Base-by-base conservation (phyloP, 2,329 filamentous ascomycete species). In the Lachnellula hyalina region DNA sequence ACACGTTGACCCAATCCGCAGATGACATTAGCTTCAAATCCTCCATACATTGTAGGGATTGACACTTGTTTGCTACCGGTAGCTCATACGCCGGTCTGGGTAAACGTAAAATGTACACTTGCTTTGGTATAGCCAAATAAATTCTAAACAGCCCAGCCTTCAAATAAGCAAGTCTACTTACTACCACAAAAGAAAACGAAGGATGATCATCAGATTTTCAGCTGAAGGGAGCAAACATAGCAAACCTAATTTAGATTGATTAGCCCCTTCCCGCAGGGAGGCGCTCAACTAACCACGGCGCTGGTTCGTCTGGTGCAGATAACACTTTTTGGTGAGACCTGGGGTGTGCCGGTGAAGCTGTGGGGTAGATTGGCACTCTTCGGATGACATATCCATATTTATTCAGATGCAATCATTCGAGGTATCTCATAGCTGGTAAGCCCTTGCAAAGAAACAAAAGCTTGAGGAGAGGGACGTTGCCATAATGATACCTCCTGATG, bases 241-340 rank as follows among this genome's bases (percentile, higher is more conserved):
- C 28, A 32, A 32, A 32, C 28, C 28, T 9, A 32, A 11, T 32
- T 32, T 9, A 9, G 9, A 9, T 32, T 32, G 28, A 32, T 32
- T 32, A 9, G 9, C 28, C 28, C 9, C 3, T 11, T 12, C 28
- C 28, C 28, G 28, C 28, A 32, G 9, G 28, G 9, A 32, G 9
- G 28, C 28, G 28, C 28, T 11, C 28, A 9, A 32, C 28, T 32
- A 32, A 32, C 28, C 28, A 32, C 9, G 28, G 28, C 28, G 28
- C 28, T 32, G 28, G 28, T 32, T 32, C 9, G 28, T 32, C 28
- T 32, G 28, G 28, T 32, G 28, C 28, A 32, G 28, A 32, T 32
- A 32, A 32, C 28, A 32, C n/a, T 15, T 54, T 49, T 14, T 28
- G 35, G 40, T 54, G 47, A 54, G 47, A 54, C 52, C 52, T 54